Base-by-base conservation (phyloP, 371 early-diverging fungal genomes). In the Synchytrium microbalum region DNA sequence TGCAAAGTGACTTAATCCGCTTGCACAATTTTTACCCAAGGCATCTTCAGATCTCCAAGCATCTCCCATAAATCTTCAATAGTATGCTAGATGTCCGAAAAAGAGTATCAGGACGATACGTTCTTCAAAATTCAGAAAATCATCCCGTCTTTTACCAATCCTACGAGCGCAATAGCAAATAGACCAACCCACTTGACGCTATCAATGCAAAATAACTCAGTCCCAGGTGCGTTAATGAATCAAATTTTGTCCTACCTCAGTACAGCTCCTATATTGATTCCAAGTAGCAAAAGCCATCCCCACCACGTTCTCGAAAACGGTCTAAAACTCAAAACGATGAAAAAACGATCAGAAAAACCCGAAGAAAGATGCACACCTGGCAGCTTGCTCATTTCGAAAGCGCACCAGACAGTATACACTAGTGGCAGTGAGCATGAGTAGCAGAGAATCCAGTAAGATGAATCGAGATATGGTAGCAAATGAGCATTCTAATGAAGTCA, bases 131-230 rank as follows among this genome's bases (percentile, higher is more conserved):
- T 2, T 19, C 26, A 46, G 23, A 46, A 8, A 33, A 16, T 28
- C 3, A 53, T 0, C 53, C 3, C 27, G 27, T 14, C 32, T 54
- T 69, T 60, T 73, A 84, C 84, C 61, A 96, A 61, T 3, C 99
- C 99, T 32, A 98, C 97, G 23, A 96, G 75, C 5, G 95, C 93
- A 2, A 93, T 92, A 19, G 89, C 89, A 75, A 99, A 91, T 56
- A 97, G 78, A 0, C 99, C 99, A 31, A 99, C 98, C 99, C 99
- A 99, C 74, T 99, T 99, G 19, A 99, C 88, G 79, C 98, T 96
- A 54, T 56, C 13, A 24, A 26, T 26, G 13, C 24, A 51, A 51
- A 56, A 56, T 29, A 56, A 56, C 24, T 56, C 13, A 24, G 56
- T 24, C 5, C 8, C 24, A 24, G 24, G 13, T 24, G 13, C 5